Base-by-base conservation (phyloP, 129 eudicot genomes). In the Deinandra increscens region DNA sequence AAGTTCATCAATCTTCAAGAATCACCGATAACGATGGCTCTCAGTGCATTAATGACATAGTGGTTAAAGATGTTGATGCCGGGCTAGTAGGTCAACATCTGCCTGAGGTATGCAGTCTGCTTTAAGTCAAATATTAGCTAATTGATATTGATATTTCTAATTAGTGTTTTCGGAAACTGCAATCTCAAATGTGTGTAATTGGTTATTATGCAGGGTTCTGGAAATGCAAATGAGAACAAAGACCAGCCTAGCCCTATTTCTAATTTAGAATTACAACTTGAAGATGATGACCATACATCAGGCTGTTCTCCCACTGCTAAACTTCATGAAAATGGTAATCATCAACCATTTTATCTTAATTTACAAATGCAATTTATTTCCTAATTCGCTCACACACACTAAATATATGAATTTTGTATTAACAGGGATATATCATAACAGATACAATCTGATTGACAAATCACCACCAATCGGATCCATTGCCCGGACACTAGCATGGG, bases 401-500 rank as follows among this genome's bases (percentile, higher is more conserved):
- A 9, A 39, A 55, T 41, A 6, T 70, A 38, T 56, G 14, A 6
- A 6, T 63, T 17, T 60, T 53, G 49, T 46, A 48, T 42, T 5
- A 58, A 49, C 87, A 84, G 97, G 95, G 14, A 12, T 11, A 18
- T 80, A 79, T 61, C 76, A 60, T 13, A 43, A 70, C n/a, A 80
- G 66, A 64, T 85, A 81, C 54, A 94, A 85, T 75, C 68, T 90
- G 74, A 89, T 94, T 38, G 99, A 85, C 79, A 94, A 94, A 77
- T 94, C 99, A 13, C 99, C 99, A 2, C 93, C 81, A 15, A 94
- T 94, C n/a, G 99, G 96, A 76, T 89, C 99, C 60, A 82, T 94
- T 48, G 87, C 97, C 48, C 92, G 99, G 44, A 87, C 99, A 59
- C 82, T 94, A 60, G 81, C 99, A 66, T 84, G 87, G 84, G 93